Base-by-base conservation (phyloP, 345 rosid genomes). In the Chamaenerion angustifolium region DNA sequence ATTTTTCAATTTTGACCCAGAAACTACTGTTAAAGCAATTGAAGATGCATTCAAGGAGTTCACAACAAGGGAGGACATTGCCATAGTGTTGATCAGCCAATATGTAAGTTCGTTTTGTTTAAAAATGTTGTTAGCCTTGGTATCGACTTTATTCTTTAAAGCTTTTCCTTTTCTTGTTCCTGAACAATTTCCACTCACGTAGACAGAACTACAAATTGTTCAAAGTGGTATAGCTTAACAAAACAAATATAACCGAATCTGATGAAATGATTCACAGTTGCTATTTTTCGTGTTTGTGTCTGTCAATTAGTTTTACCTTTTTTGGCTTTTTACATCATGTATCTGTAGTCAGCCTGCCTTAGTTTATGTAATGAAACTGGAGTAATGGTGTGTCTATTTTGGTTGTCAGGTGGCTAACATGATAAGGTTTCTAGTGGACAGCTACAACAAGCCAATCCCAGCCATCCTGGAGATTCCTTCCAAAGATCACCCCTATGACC, bases 391-490 rank as follows among this genome's bases (percentile, higher is more conserved):
- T 40, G 19, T 45, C 1, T 56, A 56, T 48, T n/a, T n/a, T n/a
- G n/a, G 7, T 59, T 45, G 60, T 56, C 78, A 90, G 98, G 81
- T 90, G 48, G 96, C 98, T 9, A 90, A 86, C 63, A 90, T 83
- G 98, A 78, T 90, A 57, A 77, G 98, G 69, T 79, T 81, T 68
- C 63, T 74, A 64, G 98, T 86, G 27, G 98, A 87, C 67, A 80
- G 87, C 75, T 76, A 92, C 68, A 86, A 78, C 74, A 81, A 81
- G 66, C 82, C 96, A 42, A 69, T 92, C 61, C 98, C 95, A 15
- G 96, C 96, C 48, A 83, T 92, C 48, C 52, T 87, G 59, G 98
- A 83, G 84, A 90, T 90, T 46, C 97, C 95, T 55, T 82, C 97
- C 16, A 85, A 89, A 69, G 88, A 85, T 61, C 97, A 89, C 70